phyloP scores from a whole-genome alignment of 2,329 filamentous ascomycete species.

The Arthrocladium fulminans region DNA sequence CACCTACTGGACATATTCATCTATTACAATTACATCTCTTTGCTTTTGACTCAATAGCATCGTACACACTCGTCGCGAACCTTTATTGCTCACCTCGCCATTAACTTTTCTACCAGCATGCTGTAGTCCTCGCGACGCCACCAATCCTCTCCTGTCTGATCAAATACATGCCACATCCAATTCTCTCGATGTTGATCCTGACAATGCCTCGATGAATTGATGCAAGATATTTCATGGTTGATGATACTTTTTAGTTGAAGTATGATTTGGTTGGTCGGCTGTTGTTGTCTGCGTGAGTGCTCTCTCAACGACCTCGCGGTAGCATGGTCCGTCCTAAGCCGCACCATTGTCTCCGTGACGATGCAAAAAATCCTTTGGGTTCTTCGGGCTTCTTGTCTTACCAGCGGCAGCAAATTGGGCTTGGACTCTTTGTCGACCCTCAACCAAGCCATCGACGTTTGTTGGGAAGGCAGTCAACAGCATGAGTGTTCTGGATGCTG shows the following conservation, averaged over 20 bases:
- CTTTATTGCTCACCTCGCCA: background rate
- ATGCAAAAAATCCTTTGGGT: conserved; percentile 14
- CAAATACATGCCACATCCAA: conserved; percentile 3
- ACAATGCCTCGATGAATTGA: background rate
- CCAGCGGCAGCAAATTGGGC: conserved; percentile 17
- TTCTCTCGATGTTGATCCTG: background rate
- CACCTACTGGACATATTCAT: background rate
- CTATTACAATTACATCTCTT: background rate
- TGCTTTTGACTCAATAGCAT: background rate
- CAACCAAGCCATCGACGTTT: conserved; percentile 18
- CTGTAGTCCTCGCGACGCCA: background rate
- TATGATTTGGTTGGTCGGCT: conserved; percentile 2
- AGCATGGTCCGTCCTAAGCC: conserved; percentile 16
- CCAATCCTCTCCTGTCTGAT: background rate
- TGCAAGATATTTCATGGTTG: background rate
- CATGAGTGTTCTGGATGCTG: conserved; percentile 21
- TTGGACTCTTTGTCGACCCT: conserved; percentile 15
- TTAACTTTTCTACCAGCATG: background rate
- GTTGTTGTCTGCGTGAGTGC: background rate
- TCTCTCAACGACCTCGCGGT: conserved; percentile 11
- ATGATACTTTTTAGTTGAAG: background rate
- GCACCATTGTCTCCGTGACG: conserved; percentile 11
- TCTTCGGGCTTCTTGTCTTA: conserved; percentile 14
- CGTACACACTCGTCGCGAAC: background rate
- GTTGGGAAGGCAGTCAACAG: conserved; percentile 20